Conservation (phyloP, 176 grass and related monocot genomes). For the Triticum aestivum region DNA sequence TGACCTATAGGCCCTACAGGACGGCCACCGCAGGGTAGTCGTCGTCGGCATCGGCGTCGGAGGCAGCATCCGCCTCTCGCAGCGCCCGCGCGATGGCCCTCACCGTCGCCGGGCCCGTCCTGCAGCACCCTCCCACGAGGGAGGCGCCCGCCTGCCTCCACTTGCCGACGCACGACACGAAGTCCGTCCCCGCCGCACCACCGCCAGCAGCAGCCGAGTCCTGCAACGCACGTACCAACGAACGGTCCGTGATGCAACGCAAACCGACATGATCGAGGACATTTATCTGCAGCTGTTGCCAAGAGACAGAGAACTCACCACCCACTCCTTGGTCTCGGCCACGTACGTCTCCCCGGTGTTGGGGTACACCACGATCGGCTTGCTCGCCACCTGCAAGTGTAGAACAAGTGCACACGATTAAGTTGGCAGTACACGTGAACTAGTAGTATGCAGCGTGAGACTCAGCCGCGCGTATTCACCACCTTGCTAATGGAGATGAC, state of each 20-base stretch:
- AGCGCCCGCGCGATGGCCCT: slow-evolving; percentile 15
- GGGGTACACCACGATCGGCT: slow-evolving; percentile 32
- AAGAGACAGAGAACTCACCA: not conserved
- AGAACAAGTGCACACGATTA: not conserved
- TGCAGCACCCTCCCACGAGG: slow-evolving; percentile 33
- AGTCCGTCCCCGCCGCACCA: not conserved
- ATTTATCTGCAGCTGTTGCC: not conserved
- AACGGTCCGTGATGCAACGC: not conserved
- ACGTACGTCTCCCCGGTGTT: slow-evolving; percentile 41
- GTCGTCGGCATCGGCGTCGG: not conserved
- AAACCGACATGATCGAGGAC: not conserved
- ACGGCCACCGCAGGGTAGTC: slow-evolving; percentile 19
- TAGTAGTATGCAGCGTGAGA: too few species aligned
- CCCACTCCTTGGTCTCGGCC: slow-evolving; percentile 38
- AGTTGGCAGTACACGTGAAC: not conserved
- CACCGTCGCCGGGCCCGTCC: slow-evolving; percentile 38
- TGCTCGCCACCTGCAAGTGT: slow-evolving; percentile 18
- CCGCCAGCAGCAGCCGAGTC: not conserved
- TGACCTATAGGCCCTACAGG: not conserved
- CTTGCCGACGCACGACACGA: slow-evolving; percentile 16
- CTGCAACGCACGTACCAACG: not conserved
- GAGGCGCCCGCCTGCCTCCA: slow-evolving; percentile 15
- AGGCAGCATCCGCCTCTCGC: not conserved
- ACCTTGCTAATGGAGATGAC: slow-evolving; percentile 23
- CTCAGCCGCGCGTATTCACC: not conserved